Conservation (phyloP, 768 basidiomycete genomes). For the Rubroboletus satanas region DNA sequence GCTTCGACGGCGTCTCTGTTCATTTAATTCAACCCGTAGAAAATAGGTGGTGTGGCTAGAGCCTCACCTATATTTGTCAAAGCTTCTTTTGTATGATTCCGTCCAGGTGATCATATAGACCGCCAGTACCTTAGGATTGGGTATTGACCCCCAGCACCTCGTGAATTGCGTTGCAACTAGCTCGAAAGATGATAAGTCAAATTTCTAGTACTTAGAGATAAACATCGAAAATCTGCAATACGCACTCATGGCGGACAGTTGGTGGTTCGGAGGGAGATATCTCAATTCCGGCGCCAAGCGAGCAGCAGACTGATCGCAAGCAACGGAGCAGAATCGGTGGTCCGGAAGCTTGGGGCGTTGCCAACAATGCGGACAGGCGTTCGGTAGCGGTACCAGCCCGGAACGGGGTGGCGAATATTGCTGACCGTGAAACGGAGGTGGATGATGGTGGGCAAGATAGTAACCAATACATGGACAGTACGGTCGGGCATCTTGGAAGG, state of each 20-base stretch:
- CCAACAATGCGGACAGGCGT: conserved; percentile 19
- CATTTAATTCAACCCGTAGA: neutral
- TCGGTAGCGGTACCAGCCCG: neutral
- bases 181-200: neutral
- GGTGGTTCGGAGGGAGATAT: conserved; percentile 8
- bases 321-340: conserved; percentile 19
- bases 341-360: conserved; percentile 10
- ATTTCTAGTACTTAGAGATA: neutral
- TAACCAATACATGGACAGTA: neutral
- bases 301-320: conserved; percentile 10
- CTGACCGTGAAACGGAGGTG: neutral
- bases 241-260: conserved; percentile 5
- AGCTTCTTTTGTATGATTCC: conserved; percentile 1
- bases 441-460: no score
- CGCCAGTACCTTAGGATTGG: conserved; percentile 12
- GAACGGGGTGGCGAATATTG: neutral
- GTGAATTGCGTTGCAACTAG: conserved; percentile 15
- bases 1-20: conserved; percentile 17
- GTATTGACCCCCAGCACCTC: conserved; percentile 2
- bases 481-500: neutral
- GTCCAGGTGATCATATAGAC: conserved; percentile 25
- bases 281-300: conserved; percentile 16
- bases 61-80: conserved; percentile 18
- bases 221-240: neutral
- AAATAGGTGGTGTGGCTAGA: neutral